Evolutionary conservation across 768 basidiomycete species (phyloP), one percentile per base, ranked within the genome.

Genomic region (Cystofilobasidium bisporidii): DNA sequence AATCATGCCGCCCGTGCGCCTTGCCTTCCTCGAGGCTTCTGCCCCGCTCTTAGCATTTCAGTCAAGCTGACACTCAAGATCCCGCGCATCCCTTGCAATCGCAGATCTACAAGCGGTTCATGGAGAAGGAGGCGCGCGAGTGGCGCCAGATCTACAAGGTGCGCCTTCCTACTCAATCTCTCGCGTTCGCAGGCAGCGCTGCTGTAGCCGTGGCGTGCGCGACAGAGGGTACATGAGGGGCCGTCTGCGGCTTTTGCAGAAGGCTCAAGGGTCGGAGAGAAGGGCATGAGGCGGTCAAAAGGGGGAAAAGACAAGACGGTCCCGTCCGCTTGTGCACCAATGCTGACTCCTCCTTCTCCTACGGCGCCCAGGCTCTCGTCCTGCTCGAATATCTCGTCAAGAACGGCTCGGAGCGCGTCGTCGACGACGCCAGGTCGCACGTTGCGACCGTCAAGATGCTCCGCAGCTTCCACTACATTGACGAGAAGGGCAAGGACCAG

Each of bases 121-220:
- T 93, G 86, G 90, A 98, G 78, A 98, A 98, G 79, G 96, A 99
- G 78, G 96, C 96, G 0, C 81, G 88, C 26, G 90, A 99, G 75
- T 99, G 96, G 96, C 82, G 96, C 41, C 92, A 99, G 77, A 98
- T 99, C 67, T 99, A 99, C 83, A 99, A 99, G 82, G 91, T 85
- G 47, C 24, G 79, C 64, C 22, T 5, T 17, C 24, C 22, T 59
- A 26, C 64, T 74, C 33, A 69, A 70, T 43, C 56, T 65, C 17
- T 64, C 8, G 6, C 47, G 20, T 17, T 48, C 47, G 22, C 10
- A 14, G 45, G 11, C 20, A 6, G 5, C 45, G 45, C 20, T 47
- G 10, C 45, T n/a, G n/a, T n/a, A n/a, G n/a, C n/a, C n/a, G n/a
- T n/a, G n/a, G n/a, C n/a, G n/a, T n/a, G n/a, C n/a, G n/a, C n/a